Conservation (phyloP, 768 basidiomycete genomes). For the Rhizopogon salebrosus region DNA sequence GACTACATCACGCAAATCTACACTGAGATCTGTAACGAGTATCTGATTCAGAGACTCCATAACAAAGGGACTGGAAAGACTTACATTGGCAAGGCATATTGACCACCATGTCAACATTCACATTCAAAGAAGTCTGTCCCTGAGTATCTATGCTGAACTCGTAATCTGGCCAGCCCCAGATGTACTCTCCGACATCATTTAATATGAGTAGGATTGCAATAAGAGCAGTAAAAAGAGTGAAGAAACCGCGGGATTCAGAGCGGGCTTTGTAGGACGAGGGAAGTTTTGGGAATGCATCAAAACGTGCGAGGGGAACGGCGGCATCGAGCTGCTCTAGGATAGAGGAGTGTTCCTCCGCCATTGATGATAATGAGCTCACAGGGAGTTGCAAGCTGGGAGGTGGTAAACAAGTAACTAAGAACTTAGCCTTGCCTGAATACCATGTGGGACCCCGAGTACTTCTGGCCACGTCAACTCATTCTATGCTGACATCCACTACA, state of each 20-base stretch:
- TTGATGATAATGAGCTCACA: conserved; percentile 7
- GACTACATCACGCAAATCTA: conserved; percentile 90
- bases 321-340: conserved; percentile 62
- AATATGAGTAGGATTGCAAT: conserved; percentile 71
- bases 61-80: conserved; percentile 26
- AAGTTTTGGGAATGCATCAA: conserved; percentile 87
- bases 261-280: conserved; percentile 77
- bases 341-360: conserved; percentile 19
- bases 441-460: neutral
- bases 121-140: conserved; percentile 55
- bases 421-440: too few species aligned
- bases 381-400: neutral
- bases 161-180: conserved; percentile 92
- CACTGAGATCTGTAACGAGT: conserved; percentile 59
- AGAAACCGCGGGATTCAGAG: conserved; percentile 74
- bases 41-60: neutral
- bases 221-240: conserved; percentile 66
- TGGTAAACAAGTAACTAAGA: neutral
- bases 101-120: conserved; percentile 91
- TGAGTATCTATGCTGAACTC: conserved; percentile 82
- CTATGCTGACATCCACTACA: neutral
- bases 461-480: neutral
- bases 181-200: conserved; percentile 85
- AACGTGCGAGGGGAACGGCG: conserved; percentile 58
- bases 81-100: conserved; percentile 91